Percentiles rank a stretch among this genome's conserved stretches.
phyloP scores from a whole-genome alignment of 306 rosid species.

The Glycine soja region DNA sequence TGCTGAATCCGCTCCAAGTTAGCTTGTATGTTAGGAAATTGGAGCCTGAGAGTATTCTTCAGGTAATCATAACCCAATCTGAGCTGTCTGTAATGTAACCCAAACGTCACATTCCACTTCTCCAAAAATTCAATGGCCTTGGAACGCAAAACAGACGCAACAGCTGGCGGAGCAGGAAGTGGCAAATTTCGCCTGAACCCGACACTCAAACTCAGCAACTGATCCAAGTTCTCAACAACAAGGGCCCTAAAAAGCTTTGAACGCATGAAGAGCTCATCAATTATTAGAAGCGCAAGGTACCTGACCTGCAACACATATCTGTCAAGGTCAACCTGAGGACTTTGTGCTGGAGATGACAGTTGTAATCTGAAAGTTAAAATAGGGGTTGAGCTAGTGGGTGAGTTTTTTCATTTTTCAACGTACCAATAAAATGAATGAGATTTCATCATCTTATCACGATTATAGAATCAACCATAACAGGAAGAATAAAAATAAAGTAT shows the following conservation, averaged over 20 bases:
- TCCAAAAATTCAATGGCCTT: conserved; percentile 90
- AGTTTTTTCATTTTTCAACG: conserved; percentile 8
- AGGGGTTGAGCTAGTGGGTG: background rate
- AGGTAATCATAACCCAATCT: conserved; percentile 88
- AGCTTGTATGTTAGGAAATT: conserved; percentile 93
- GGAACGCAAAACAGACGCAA: conserved; percentile 74
- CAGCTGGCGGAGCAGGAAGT: conserved; percentile 77
- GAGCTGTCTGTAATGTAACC: conserved; percentile 77
- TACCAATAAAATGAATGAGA: conserved; percentile 12
- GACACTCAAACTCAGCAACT: conserved; percentile 72
- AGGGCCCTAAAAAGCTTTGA: conserved; percentile 85
- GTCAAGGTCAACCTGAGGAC: conserved; percentile 27
- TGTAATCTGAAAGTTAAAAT: conserved; percentile 30
- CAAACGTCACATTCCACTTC: conserved; percentile 89
- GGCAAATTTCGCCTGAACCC: conserved; percentile 80
- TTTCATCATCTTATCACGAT: background rate
- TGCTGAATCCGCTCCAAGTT: conserved; percentile 68
- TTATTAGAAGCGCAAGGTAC: conserved; percentile 80
- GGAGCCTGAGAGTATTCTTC: conserved; percentile 80
- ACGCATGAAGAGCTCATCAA: conserved; percentile 94
- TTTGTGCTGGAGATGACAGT: conserved; percentile 11
- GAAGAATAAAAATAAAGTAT: background rate
- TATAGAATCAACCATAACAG: conserved; percentile 10
- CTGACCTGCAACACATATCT: conserved; percentile 71
- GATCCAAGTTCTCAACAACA: conserved; percentile 78